Evolutionary conservation across 2,329 filamentous ascomycete species (phyloP).

Genomic region (Cyclaneusma minus): DNA sequence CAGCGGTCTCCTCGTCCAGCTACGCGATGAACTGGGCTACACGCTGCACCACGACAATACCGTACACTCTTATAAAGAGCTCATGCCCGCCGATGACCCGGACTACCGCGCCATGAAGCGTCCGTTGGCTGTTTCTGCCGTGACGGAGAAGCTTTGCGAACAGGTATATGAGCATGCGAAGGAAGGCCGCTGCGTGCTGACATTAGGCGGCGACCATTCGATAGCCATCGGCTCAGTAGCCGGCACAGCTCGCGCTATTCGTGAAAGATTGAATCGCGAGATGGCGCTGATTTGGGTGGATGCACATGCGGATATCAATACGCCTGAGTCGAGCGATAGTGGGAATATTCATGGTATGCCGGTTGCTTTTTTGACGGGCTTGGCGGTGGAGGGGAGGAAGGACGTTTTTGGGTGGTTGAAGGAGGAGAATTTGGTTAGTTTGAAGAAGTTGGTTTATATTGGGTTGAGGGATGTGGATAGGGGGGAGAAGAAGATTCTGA

Average conservation of each 20-base stretch:
- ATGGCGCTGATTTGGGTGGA: constrained; percentile 98
- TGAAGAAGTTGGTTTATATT: constrained; percentile 90
- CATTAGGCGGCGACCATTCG: constrained; percentile 88
- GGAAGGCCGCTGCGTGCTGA: constrained; percentile 75
- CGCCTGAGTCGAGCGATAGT: constrained; percentile 73
- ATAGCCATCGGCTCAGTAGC: constrained; percentile 91
- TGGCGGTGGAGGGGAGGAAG: constrained; percentile 60
- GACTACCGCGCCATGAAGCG: constrained; percentile 90
- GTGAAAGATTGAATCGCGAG: constrained; percentile 68
- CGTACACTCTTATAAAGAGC: constrained; percentile 68
- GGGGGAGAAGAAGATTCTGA: constrained; percentile 85
- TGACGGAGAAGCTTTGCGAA: constrained; percentile 62
- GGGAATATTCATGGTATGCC: constrained; percentile 99
- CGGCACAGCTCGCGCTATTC: constrained; percentile 71
- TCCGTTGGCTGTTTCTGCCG: constrained; percentile 69
- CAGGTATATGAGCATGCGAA: constrained; percentile 81
- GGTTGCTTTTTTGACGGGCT: constrained; percentile 75
- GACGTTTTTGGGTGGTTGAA: constrained; percentile 85
- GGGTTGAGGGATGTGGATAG: constrained; percentile 82
- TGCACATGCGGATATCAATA: constrained; percentile 96
- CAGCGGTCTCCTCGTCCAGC: constrained; percentile 69
- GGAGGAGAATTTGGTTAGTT: constrained; percentile 51
- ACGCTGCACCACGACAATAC: constrained; percentile 68
- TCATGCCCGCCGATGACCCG: constrained; percentile 56
- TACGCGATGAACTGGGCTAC: constrained; percentile 77